Base-by-base conservation (phyloP, 768 basidiomycete species). In the Mycena venus region DNA sequence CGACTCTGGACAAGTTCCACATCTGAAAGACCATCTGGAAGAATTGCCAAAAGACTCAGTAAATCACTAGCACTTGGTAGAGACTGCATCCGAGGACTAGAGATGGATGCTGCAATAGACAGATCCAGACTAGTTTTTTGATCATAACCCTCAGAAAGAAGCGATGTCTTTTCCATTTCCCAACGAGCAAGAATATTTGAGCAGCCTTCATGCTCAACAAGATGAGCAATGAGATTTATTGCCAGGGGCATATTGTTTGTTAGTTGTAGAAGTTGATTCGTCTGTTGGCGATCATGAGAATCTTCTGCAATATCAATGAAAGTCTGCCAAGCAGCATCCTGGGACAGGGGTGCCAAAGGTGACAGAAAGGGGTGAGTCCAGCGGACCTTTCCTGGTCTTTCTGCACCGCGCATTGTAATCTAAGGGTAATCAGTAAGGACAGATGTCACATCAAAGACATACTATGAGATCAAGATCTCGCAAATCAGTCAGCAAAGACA, bases 341-440 rank as follows among this genome's bases (percentile, higher is more conserved):
- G 12, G 2, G 31, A 27, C 21, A 71, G 29, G 1, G 70, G 49
- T 17, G 27, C 15, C 34, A 71, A 53, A 3, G 70, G 70, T 19
- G 1, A 38, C 19, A 64, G 29, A 32, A 71, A 70, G 7, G 60
- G 70, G 17, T n/a, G n/a, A n/a, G n/a, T n/a, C n/a, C n/a, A n/a
- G n/a, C n/a, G n/a, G n/a, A n/a, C n/a, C n/a, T n/a, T n/a, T n/a
- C n/a, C n/a, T n/a, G n/a, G n/a, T n/a, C n/a, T n/a, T n/a, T n/a
- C n/a, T n/a, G n/a, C n/a, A 29, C 70, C 70, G 17, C 70, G 61
- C 70, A 72, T 42, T 9, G 70, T 72, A 25, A 72, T 14, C 71
- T 72, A 10, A 38, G 17, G 6, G 5, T 19, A 27, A 36, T 29
- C n/a, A n/a, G n/a, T n/a, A n/a, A n/a, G n/a, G n/a, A n/a, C n/a